Base-by-base conservation (phyloP, 768 basidiomycete species). In the Auriscalpium orientale region DNA sequence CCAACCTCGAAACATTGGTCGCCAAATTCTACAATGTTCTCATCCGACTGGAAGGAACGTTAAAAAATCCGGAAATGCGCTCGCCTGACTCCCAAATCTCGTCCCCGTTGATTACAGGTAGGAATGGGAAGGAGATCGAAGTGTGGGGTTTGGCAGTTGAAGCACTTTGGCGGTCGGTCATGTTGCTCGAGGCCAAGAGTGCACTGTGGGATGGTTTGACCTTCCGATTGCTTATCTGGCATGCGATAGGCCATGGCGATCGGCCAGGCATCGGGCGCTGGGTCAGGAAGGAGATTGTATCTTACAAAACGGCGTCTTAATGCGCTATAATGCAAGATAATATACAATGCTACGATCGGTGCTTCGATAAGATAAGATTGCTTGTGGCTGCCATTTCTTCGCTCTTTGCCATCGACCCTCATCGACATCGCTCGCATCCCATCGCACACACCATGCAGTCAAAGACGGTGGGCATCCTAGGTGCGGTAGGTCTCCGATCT, bases 61-160 rank as follows among this genome's bases (percentile, higher is more conserved):
- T 43, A 4, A 5, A 15, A 4, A 43, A 15, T 43, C 40, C 40
- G 4, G 4, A 43, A 8, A 43, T 18, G 40, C 20, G 54, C n/a
- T 21, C 5, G 22, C 66, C 55, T 45, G 44, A 8, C 49, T 45
- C 28, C 53, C 36, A 33, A 44, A 13, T 35, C 13, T 16, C 22
- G 6, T n/a, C 16, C 5, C 16, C 33, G 15, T 51, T 57, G 1
- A 62, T 66, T 46, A 56, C 57, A 1, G 54, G 59, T 11, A 64
- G 62, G 9, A 51, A 59, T 15, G 58, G 64, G 7, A 74, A 77
- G 58, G 72, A 76, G 6, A 63, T 79, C 18, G 56, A 65, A 21
- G 54, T 66, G 2, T 87, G 84, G 82, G 81, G 82, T 0, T 62
- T 64, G 21, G 70, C 69, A 18, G 77, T 86, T 2, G 81, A 85